A percentile compares a stretch with the other conserved stretches of the same genome.
Conservation (phyloP, 2,329 filamentous ascomycete genomes). For the Epicoccum nigrum region DNA sequence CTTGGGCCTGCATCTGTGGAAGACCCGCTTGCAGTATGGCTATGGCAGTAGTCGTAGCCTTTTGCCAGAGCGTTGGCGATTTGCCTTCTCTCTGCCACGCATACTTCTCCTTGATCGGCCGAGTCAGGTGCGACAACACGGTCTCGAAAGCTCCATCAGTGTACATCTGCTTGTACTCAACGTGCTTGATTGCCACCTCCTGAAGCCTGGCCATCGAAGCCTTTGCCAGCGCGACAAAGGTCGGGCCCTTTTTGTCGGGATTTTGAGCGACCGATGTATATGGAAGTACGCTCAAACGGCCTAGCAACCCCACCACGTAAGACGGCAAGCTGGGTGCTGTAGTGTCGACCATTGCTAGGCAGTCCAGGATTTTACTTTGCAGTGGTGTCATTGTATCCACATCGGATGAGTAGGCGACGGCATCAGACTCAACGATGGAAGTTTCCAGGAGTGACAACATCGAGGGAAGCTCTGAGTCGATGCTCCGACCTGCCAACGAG, state of each 20-base stretch:
- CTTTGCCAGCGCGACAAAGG: conserved; percentile 89
- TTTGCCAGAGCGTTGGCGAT: conserved; percentile 75
- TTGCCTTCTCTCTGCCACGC: conserved; percentile 74
- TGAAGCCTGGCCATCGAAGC: conserved; percentile 75
- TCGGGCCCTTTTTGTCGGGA: conserved; percentile 61
- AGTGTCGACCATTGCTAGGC: conserved; percentile 70
- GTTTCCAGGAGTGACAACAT: conserved; percentile 74
- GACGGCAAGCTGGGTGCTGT: conserved; percentile 69
- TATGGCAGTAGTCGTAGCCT: conserved; percentile 74
- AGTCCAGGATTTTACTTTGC: conserved; percentile 72
- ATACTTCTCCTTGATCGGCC: conserved; percentile 81
- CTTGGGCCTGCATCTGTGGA: conserved; percentile 47
- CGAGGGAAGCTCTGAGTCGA: conserved; percentile 67
- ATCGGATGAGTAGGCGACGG: conserved; percentile 72
- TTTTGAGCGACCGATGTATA: conserved; percentile 54
- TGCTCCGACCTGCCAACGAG: conserved; percentile 68
- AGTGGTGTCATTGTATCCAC: conserved; percentile 74
- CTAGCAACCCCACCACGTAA: conserved; percentile 70
- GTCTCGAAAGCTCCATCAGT: conserved; percentile 68
- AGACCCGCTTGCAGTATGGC: conserved; percentile 71
- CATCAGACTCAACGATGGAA: conserved; percentile 72
- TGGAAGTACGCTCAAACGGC: conserved; percentile 73
- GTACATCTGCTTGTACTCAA: conserved; percentile 71
- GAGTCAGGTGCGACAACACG: conserved; percentile 70
- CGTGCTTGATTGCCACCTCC: conserved; percentile 64